These are phyloP conservation scores for Pythium oligandrum DNA, from an alignment of 352 stramenopile species.

Conservation along the genomic window DNA sequence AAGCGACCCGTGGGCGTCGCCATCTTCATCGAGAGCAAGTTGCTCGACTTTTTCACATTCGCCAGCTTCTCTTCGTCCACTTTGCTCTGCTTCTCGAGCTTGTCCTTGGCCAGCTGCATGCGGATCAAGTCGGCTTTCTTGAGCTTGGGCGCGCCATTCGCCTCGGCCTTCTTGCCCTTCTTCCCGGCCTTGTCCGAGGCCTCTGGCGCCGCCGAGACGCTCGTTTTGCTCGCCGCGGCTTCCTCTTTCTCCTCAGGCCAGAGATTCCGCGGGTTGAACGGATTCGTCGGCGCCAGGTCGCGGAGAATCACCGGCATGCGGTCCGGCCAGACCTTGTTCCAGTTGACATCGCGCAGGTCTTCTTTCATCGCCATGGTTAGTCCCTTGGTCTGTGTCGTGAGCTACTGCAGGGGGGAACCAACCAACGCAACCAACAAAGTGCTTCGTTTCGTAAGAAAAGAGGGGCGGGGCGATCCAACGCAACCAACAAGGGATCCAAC, in stretches of 20 bases:
- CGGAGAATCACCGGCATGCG: slow-evolving; percentile 86
- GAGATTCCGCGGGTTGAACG: slow-evolving; percentile 83
- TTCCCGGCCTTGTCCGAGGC: slow-evolving; percentile 22
- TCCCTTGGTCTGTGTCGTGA: no score
- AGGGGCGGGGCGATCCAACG: no score
- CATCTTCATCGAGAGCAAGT: slow-evolving; percentile 84
- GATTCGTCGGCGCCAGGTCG: slow-evolving; percentile 77
- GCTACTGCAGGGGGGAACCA: no score
- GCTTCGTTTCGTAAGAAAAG: no score
- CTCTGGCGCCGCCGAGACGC: slow-evolving; percentile 4
- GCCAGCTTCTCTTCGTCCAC: slow-evolving; percentile 85
- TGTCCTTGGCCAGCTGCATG: slow-evolving; percentile 84
- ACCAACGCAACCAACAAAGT: no score
- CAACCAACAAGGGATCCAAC: no score
- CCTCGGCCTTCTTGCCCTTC: slow-evolving; percentile 39
- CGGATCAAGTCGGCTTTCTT: slow-evolving; percentile 87
- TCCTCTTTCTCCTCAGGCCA: slow-evolving; percentile 79
- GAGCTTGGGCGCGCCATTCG: slow-evolving; percentile 31
- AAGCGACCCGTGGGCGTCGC: slow-evolving; percentile 70
- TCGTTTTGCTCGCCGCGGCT: slow-evolving; percentile 15
- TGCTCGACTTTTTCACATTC: slow-evolving; percentile 83
- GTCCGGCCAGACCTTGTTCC: slow-evolving; percentile 87
- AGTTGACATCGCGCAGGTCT: slow-evolving; percentile 83
- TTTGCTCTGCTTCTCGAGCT: slow-evolving; percentile 83
- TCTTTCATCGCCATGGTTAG: slow-evolving; percentile 47